phyloP scores from a whole-genome alignment of 352 stramenopile genomes.

The Phytopythium kandeliae region DNA sequence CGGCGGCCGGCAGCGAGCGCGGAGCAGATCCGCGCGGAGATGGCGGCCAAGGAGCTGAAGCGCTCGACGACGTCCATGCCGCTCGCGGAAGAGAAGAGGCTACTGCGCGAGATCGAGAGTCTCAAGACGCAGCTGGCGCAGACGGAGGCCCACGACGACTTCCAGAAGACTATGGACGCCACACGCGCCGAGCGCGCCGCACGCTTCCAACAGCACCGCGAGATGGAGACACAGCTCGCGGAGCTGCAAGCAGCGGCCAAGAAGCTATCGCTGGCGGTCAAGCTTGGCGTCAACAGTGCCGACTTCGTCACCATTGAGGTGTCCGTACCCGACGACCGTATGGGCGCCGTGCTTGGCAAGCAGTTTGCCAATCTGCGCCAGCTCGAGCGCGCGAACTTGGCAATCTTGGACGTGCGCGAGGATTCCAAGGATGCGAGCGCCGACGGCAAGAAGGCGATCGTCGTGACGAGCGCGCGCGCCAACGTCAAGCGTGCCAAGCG shows the following conservation, averaged over 20 bases:
- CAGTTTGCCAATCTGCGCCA: conserved; percentile 48
- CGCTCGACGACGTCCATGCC: conserved; percentile 73
- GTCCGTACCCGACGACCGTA: conserved; percentile 47
- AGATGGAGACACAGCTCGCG: conserved; percentile 40
- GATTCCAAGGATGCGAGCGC: not conserved
- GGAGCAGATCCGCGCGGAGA: conserved; percentile 48
- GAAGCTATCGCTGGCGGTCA: conserved; percentile 45
- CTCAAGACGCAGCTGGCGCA: conserved; percentile 56
- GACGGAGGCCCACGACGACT: conserved; percentile 39
- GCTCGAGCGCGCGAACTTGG: conserved; percentile 48
- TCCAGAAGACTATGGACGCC: conserved; percentile 54
- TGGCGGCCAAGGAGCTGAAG: conserved; percentile 48
- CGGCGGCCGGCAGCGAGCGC: conserved; percentile 48
- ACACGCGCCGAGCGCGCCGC: conserved; percentile 50
- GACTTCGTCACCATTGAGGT: conserved; percentile 54
- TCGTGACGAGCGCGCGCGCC: conserved; percentile 43
- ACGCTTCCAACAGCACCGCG: conserved; percentile 49
- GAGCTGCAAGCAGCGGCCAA: conserved; percentile 42
- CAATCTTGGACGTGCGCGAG: conserved; percentile 54
- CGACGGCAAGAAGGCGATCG: conserved; percentile 44
- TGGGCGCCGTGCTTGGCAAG: conserved; percentile 65
- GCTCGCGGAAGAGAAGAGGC: conserved; percentile 58
- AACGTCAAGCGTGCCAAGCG: conserved; percentile 34
- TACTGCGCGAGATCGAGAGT: conserved; percentile 60
- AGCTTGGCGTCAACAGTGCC: conserved; percentile 23